Conservation (phyloP, 495 filamentous ascomycete species). For the Platismatia glauca region DNA sequence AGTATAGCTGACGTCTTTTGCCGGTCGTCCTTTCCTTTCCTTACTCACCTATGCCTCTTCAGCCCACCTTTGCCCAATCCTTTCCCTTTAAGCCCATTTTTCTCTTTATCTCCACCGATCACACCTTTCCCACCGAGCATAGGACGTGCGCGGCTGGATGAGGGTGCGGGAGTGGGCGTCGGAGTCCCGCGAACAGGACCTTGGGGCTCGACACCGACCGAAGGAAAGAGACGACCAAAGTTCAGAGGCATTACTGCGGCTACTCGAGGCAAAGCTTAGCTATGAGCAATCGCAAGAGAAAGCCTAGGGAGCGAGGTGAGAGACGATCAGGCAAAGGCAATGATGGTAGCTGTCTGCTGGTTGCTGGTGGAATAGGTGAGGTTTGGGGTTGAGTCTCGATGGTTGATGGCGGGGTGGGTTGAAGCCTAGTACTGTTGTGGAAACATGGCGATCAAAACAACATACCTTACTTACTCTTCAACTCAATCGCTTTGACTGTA, state of each 20-base stretch:
- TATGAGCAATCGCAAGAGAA: background rate
- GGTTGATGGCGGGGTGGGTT: too few relatives aligned
- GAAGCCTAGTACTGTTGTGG: too few relatives aligned
- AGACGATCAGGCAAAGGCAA: background rate
- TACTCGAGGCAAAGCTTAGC: background rate
- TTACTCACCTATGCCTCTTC: conserved; percentile 21
- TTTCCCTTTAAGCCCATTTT: conserved; percentile 20
- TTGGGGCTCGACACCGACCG: background rate
- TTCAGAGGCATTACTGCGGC: background rate
- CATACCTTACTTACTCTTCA: too few relatives aligned
- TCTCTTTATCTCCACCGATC: conserved; percentile 18
- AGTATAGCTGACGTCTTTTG: background rate
- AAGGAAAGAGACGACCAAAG: background rate
- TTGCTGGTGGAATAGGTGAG: too few relatives aligned
- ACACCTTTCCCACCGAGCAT: conserved; percentile 19
- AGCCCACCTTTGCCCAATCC: conserved; percentile 21
- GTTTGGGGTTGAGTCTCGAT: too few relatives aligned
- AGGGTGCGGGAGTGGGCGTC: background rate
- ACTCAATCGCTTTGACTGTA: too few relatives aligned
- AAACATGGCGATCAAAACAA: too few relatives aligned
- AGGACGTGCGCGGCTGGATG: background rate
- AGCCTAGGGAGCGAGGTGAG: background rate
- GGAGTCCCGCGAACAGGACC: background rate
- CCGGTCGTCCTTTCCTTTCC: background rate
- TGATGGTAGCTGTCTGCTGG: background rate